Percentiles rank a stretch among this genome's conserved stretches.
Conservation (phyloP, 768 basidiomycete genomes). For the Naganishia randhawae region DNA sequence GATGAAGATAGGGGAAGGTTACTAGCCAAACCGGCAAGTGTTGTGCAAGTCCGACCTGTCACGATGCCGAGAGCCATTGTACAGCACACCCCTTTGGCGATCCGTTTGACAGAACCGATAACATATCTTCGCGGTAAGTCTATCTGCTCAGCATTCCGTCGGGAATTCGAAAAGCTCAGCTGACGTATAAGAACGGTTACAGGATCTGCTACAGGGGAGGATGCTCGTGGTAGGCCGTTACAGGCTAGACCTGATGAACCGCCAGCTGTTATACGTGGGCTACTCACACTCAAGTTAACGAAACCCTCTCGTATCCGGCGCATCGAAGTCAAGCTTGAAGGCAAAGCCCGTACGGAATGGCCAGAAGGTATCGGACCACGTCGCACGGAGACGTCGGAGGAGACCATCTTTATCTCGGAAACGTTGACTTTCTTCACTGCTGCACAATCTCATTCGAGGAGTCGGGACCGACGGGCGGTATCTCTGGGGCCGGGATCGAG, state of each 20-base stretch:
- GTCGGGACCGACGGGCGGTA: constrained; percentile 28
- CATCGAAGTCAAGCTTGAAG: constrained; percentile 75
- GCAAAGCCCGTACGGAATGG: constrained; percentile 69
- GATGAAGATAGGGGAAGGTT: constrained; percentile 8
- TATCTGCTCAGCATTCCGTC: background rate
- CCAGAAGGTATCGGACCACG: constrained; percentile 79
- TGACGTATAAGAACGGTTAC: constrained; percentile 46
- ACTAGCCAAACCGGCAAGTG: background rate
- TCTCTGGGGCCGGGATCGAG: constrained; percentile 33
- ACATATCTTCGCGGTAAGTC: constrained; percentile 61
- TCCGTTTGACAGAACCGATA: constrained; percentile 69
- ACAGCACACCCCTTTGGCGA: constrained; percentile 37
- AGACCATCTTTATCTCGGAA: constrained; percentile 68
- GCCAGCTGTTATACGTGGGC: constrained; percentile 63
- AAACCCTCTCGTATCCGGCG: constrained; percentile 82
- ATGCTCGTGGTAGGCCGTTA: constrained; percentile 48
- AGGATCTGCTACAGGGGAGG: constrained; percentile 47
- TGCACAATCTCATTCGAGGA: constrained; percentile 32
- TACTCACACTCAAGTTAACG: constrained; percentile 61
- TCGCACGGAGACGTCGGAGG: constrained; percentile 71
- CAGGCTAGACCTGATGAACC: constrained; percentile 52
- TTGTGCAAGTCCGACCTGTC: constrained; percentile 10
- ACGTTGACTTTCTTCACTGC: constrained; percentile 66
- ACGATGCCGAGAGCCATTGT: constrained; percentile 15
- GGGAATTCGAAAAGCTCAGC: constrained; percentile 25